Evolutionary conservation across 176 grass and related monocot species (phyloP), one percentile per base, ranked within the genome.

Genomic region (Eragrostis curvula): DNA sequence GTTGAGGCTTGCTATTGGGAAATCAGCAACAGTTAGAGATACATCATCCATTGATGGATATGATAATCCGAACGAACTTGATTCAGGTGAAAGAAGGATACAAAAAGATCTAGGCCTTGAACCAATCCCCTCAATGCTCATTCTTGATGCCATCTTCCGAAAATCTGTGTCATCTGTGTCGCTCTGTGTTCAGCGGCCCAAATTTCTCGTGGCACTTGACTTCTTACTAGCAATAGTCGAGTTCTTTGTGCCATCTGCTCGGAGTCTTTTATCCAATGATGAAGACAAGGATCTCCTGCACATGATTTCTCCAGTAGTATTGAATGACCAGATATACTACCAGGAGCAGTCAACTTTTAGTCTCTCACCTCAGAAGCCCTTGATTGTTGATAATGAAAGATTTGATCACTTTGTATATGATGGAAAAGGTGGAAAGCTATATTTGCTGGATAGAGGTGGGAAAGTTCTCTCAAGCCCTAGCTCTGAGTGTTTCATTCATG

Each of bases 1-100:
- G 78, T 89, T 98, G 70, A 88, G 90, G 88, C 92, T 98, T 88
- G 96, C 92, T 66, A 98, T 98, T 78, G 96, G 96, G 75, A 98
- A 98, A 67, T 93, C 88, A 48, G 66, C 83, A 71, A 88, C 86
- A 72, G 85, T 95, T 70, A 85, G 85, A 55, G 76, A 88, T 41
- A 90, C 85, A 79, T 87, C 86, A 84, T 84, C 74, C 52, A n/a
- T 40, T 69, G 73, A 85, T 87, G 86, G 70, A 60, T 66, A 49
- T 88, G 86, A 85, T 84, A 77, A 79, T 83, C 71, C 57, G 63
- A 68, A 70, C 21, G 84, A 88, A 78, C 65, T 84, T 87, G 79
- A 83, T 88, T 87, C 78, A 79, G 66, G 65, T 58, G 92, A 88
- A 91, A 81, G n/a, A 27, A 75, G 81, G 71, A 79, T 91, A 70